A percentile compares a stretch with the other conserved stretches of the same genome.
These are phyloP conservation scores for Trebouxia sp. DNA, from an alignment of 139 green algal genomes.

Conservation along the genomic window DNA sequence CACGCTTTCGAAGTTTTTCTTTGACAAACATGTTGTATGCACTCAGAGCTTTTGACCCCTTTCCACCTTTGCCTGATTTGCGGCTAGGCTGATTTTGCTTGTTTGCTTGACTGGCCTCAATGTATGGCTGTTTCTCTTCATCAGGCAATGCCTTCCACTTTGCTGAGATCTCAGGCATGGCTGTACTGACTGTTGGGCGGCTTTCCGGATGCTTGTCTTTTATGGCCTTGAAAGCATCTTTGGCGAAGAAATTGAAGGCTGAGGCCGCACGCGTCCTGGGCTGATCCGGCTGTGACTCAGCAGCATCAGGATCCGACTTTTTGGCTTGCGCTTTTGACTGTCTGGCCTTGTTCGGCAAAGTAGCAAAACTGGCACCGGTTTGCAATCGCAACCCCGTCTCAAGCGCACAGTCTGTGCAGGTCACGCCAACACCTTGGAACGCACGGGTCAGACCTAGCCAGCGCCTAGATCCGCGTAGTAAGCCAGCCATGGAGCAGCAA, in stretches of 20 bases:
- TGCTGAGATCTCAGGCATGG: background rate
- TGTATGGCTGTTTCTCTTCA: background rate
- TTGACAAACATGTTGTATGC: background rate
- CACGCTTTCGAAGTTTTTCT: background rate
- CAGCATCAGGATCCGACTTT: too few species aligned
- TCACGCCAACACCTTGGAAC: too few species aligned
- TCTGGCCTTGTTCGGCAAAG: background rate
- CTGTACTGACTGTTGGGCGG: background rate
- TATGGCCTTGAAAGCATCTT: background rate
- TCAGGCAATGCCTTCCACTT: slow-evolving; percentile 10
- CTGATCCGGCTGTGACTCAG: too few species aligned
- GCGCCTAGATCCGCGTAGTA: background rate
- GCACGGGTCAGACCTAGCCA: too few species aligned
- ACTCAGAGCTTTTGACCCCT: too few species aligned
- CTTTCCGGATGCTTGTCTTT: background rate
- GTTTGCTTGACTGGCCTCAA: background rate
- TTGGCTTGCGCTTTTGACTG: background rate
- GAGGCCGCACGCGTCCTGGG: too few species aligned
- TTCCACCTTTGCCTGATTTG: too few species aligned
- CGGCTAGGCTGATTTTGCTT: background rate
- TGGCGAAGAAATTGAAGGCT: too few species aligned
- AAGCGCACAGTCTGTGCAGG: too few species aligned
- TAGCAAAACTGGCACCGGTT: background rate
- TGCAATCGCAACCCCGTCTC: too few species aligned
- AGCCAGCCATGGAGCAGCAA: background rate